Base-by-base conservation (phyloP, 2,329 filamentous ascomycete genomes). In the Aspergillus fumigatus region DNA sequence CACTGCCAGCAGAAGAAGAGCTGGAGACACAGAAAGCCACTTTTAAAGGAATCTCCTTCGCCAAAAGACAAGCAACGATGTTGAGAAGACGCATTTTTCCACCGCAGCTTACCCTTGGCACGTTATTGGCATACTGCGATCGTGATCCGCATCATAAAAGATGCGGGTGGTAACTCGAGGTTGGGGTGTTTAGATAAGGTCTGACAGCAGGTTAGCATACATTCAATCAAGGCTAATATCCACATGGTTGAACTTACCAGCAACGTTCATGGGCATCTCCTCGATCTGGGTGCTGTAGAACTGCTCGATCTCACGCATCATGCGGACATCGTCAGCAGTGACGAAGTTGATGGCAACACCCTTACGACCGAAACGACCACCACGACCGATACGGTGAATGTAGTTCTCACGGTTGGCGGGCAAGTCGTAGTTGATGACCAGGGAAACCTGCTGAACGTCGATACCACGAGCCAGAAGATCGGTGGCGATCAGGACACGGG, bases 261-360 rank as follows among this genome's bases (percentile, higher is more conserved):
- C 83, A 77, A 88, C 86, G 79, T 88, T 88, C 94, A 99, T 97
- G 74, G 94, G 94, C 94, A 99, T 99, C 86, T 99, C 94, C 82
- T 99, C 94, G 69, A 99, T 97, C 84, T 99, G 94, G 78, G 94
- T 99, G 86, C 91, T 96, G 88, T 99, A 99, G 86, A 97, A 99
- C 83, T 97, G 91, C 80, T 99, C 94, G 71, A 99, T 99, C 81
- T 99, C 94, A 78, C 94, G 88, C 90, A 99, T 95, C 90, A 99
- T 97, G 79, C 93, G 92, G 73, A 99, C 94, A 80, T 99, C 94
- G 67, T 99, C 94, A 71, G 92, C 91, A 62, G 93, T 97, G 77
- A 99, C 94, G 78, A 99, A 99, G 90, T 99, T 99, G 86, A 99
- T 99, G 73, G 94, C 94, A 78, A 99, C 94, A 88, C 94, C 94